These are phyloP conservation scores for Pezicula rhizophila DNA, from an alignment of 2,329 filamentous ascomycete species.

Conservation along the genomic window DNA sequence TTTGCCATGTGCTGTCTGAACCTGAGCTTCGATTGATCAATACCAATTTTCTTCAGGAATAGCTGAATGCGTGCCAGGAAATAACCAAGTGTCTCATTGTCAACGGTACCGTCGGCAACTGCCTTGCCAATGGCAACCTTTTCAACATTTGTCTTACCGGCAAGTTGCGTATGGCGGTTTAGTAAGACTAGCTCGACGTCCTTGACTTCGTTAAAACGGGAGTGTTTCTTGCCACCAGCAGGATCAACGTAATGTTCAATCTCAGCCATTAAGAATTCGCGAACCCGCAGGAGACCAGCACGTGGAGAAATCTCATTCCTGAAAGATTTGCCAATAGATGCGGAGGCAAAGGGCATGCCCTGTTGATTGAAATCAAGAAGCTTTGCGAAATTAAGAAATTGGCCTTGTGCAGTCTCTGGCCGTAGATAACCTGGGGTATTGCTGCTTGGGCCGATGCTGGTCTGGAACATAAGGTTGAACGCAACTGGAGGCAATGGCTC, in stretches of 20 bases:
- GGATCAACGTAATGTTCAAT: slow-evolving; percentile 99
- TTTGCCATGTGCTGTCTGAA: slow-evolving; percentile 97
- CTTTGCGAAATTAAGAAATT: slow-evolving; percentile 96
- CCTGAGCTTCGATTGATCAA: slow-evolving; percentile 81
- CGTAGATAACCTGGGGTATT: slow-evolving; percentile 80
- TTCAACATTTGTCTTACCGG: slow-evolving; percentile 72
- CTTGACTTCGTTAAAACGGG: slow-evolving; percentile 79
- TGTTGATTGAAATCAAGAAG: slow-evolving; percentile 94
- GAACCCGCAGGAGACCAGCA: slow-evolving; percentile 83
- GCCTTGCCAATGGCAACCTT: slow-evolving; percentile 79
- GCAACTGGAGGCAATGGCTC: slow-evolving; percentile 75
- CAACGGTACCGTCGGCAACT: slow-evolving; percentile 74
- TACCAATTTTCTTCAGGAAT: slow-evolving; percentile 82
- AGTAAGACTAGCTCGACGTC: slow-evolving; percentile 79
- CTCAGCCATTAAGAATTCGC: slow-evolving; percentile 98
- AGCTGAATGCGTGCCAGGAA: slow-evolving; percentile 91
- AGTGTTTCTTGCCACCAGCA: slow-evolving; percentile 88
- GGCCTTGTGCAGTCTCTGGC: slow-evolving; percentile 93
- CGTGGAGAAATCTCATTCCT: slow-evolving; percentile 96
- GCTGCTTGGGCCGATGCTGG: slow-evolving; percentile 85
- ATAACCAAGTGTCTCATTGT: slow-evolving; percentile 97
- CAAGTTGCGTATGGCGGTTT: slow-evolving; percentile 77
- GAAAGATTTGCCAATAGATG: slow-evolving; percentile 96
- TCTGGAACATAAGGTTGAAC: slow-evolving; percentile 99
- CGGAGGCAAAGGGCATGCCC: slow-evolving; percentile 93